These are phyloP conservation scores for Cucumis melo DNA, from an alignment of 306 rosid genomes.

Conservation along the genomic window DNA sequence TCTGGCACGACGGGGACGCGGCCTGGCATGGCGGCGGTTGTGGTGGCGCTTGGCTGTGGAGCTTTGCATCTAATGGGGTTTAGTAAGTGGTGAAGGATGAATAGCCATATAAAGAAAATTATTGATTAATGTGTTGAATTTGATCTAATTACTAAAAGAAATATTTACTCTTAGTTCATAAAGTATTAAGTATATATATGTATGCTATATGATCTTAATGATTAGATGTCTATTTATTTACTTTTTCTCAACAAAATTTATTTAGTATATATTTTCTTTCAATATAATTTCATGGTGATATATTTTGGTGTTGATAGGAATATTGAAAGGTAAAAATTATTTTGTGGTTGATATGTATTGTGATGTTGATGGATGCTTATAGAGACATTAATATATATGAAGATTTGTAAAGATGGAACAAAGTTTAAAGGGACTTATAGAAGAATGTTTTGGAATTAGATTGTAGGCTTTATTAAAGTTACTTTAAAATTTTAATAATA, in stretches of 20 bases:
- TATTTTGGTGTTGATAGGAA: neutral
- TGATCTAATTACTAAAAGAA: neutral
- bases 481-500: neutral
- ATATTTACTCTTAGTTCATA: neutral
- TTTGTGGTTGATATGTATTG: neutral
- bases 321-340: neutral
- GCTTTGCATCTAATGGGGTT: slow-evolving; percentile 1
- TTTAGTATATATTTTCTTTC: neutral
- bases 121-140: neutral
- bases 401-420: neutral
- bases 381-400: neutral
- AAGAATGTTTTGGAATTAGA: neutral
- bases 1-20: too few relatives aligned
- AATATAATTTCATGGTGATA: neutral
- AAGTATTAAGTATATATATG: neutral
- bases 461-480: neutral
- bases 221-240: neutral
- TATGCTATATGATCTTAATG: neutral
- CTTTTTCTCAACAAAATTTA: neutral
- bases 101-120: neutral
- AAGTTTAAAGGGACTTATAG: neutral
- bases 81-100: slow-evolving; percentile 1
- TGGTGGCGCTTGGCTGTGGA: slow-evolving; percentile 22
- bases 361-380: neutral
- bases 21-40: too few relatives aligned